Evolutionary conservation across 164 flowering plant species (phyloP).

Genomic region (Chloranthus sessilifolius): DNA sequence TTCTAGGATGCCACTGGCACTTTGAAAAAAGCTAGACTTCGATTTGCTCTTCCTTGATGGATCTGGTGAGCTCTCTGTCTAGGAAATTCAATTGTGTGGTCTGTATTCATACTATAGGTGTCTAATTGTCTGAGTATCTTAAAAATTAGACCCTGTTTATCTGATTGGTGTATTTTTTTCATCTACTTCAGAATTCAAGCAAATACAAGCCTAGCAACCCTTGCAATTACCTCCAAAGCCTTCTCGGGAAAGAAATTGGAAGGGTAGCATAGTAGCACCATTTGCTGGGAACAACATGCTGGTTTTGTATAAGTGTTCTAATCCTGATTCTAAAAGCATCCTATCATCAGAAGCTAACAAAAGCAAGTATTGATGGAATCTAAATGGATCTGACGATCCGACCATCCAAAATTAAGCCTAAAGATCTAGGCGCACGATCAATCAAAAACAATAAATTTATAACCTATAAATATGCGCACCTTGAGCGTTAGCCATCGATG

Average conservation of each 20-base stretch:
- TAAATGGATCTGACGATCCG: too few relatives aligned
- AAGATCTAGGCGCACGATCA: too few relatives aligned
- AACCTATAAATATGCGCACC: too few relatives aligned
- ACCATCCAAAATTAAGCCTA: too few relatives aligned
- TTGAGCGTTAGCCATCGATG: too few relatives aligned
- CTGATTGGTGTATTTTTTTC: too few relatives aligned
- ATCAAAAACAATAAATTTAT: too few relatives aligned
- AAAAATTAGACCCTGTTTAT: too few relatives aligned
- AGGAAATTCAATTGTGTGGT: too few relatives aligned
- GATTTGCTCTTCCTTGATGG: constrained; percentile 84
- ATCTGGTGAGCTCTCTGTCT: constrained; percentile 52
- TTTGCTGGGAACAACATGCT: constrained; percentile 87
- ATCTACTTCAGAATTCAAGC: constrained; percentile 43
- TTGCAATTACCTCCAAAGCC: constrained; percentile 73
- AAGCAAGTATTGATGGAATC: constrained; percentile 57
- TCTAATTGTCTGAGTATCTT: too few relatives aligned
- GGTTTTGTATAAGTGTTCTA: constrained; percentile 68
- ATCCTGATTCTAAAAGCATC: constrained; percentile 10
- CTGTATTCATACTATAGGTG: too few relatives aligned
- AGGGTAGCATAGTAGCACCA: constrained; percentile 72
- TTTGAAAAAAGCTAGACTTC: constrained; percentile 78
- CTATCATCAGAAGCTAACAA: constrained; percentile 12
- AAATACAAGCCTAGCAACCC: constrained; percentile 57
- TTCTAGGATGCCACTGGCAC: constrained; percentile 58
- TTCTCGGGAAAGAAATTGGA: constrained; percentile 72